Conservation (phyloP, 1,139 yeast genomes). For the Chernovozyma sophiae-reginae region DNA sequence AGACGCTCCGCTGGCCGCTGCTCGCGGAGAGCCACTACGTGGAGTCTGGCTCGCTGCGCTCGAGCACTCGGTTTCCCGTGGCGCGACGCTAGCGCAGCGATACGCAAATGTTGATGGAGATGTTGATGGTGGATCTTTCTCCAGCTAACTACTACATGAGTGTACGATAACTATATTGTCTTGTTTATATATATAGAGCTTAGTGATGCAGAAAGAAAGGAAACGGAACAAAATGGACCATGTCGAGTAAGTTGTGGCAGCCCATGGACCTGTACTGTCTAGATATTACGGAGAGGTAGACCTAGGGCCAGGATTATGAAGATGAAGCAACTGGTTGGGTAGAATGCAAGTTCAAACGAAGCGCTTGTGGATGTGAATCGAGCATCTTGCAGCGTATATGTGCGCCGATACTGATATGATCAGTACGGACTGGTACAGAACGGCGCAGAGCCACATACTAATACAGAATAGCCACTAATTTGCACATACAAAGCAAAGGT, state of each 20-base stretch:
- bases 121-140: no score
- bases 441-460: background rate
- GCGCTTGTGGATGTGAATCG: no score
- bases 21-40: background rate
- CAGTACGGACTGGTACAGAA: background rate
- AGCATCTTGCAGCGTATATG: no score
- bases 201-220: background rate
- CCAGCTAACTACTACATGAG: no score
- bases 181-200: background rate
- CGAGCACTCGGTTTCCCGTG: no score
- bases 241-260: no score
- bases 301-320: background rate
- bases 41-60: no score
- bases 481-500: background rate
- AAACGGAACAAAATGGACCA: no score
- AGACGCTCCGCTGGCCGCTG: background rate
- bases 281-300: background rate
- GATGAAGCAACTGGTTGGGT: background rate
- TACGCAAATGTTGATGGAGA: no score
- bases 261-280: no score
- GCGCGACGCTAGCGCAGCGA: no score
- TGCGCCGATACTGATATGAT: no score
- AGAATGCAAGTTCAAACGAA: background rate
- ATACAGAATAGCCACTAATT: background rate
- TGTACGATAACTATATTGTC: background rate